Base-by-base conservation (phyloP, 176 grass and related monocot genomes). In the Juncus effusus region DNA sequence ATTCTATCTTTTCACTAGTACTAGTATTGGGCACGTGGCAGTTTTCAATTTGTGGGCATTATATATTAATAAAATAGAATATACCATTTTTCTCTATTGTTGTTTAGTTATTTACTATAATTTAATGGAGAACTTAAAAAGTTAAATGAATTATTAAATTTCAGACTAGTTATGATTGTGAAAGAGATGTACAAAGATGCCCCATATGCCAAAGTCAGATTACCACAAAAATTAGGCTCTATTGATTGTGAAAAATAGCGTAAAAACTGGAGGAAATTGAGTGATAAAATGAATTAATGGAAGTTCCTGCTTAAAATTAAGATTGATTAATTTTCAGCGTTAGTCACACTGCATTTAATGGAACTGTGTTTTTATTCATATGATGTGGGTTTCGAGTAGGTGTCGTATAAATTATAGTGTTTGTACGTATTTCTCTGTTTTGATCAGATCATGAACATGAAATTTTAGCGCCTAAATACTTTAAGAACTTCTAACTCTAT, bases 81-180 rank as follows among this genome's bases (percentile, higher is more conserved):
- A 47, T 47, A 47, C 44, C 0, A 47, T 47, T 47, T 47, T 47
- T 6, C 9, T 28, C 19, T 28, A 28, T 28, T 28, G 19, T 47
- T 47, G 9, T 47, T 47, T 47, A 47, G 19, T 28, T 28, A 28
- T 47, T 47, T 47, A 47, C 2, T 47, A 47, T 6, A 28, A 47
- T 47, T 6, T 47, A 47, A 9, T 47, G 9, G 9, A 9, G 44
- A 7, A 38, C 19, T 28, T 28, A 28, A 28, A 28, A 28, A 28
- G 19, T 59, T 5, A 39, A 74, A 28, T 63, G 76, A 28, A 61
- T 71, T 41, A 37, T 77, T 61, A 15, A 68, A 65, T 75, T 74
- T 45, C 82, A 97, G 94, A 97, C 94, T 69, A 93, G 94, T 77
- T 74, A 78, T 10, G 88, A 89, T 13, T 97, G 94, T 1, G 94